phyloP scores from a whole-genome alignment of 805 yeast species.

The Yamadazyma laniorum region DNA sequence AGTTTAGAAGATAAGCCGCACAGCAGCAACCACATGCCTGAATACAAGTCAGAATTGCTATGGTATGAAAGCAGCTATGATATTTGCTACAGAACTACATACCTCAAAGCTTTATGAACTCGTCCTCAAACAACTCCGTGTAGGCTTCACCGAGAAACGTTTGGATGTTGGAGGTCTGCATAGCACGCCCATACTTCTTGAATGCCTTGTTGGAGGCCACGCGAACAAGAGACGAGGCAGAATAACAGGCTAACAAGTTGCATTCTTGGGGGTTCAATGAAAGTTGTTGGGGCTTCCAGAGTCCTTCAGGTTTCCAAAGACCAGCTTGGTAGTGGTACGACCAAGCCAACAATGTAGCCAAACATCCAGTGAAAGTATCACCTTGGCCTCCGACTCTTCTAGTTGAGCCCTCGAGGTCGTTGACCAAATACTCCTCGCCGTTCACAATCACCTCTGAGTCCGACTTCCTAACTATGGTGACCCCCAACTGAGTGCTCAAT shows the following conservation, averaged over 20 bases:
- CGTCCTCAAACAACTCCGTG: slow-evolving; percentile 40
- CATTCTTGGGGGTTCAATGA: slow-evolving; percentile 27
- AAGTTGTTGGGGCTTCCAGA: slow-evolving; percentile 17
- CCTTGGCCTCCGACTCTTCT: slow-evolving; percentile 97
- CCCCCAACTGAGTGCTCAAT: slow-evolving; percentile 51
- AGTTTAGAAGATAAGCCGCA: no score
- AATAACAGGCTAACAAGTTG: slow-evolving; percentile 59
- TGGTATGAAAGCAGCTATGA: no score
- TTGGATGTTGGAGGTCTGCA: slow-evolving; percentile 84
- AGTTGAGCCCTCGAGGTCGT: slow-evolving; percentile 57
- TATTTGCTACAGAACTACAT: no score
- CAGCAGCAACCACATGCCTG: no score
- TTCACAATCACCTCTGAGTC: slow-evolving; percentile 58
- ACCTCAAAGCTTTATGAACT: slow-evolving; percentile 16
- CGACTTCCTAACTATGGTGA: slow-evolving; percentile 76
- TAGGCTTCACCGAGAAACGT: slow-evolving; percentile 64
- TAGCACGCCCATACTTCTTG: slow-evolving; percentile 62
- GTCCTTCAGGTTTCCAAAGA: slow-evolving; percentile 48
- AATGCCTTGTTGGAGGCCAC: slow-evolving; percentile 65
- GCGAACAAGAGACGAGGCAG: slow-evolving; percentile 69
- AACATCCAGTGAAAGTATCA: slow-evolving; percentile 81
- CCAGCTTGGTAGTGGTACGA: slow-evolving; percentile 57
- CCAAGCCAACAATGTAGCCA: slow-evolving; percentile 86
- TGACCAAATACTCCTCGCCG: slow-evolving; percentile 42
- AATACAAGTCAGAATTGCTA: no score